Percentiles rank a stretch among this genome's conserved stretches.
Evolutionary conservation across 108 stramenopile species (phyloP).

Genomic region (Cyclotella atomus): DNA sequence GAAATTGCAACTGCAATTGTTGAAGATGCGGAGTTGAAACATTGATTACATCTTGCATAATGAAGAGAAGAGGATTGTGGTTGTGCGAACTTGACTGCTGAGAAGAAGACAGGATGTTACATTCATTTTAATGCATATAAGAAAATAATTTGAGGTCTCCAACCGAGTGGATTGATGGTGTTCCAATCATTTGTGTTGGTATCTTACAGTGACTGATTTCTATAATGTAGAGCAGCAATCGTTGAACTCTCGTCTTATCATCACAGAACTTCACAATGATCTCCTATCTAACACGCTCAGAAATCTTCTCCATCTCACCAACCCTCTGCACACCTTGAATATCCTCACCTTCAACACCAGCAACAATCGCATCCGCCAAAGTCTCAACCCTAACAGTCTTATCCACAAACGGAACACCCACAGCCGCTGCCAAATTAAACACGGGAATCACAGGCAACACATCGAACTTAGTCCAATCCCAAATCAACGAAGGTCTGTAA

Average conservation of each 20-base stretch:
- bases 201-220: no score
- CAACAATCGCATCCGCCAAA: slow-evolving; percentile 81
- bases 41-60: no score
- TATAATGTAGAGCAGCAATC: no score
- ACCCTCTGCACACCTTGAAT: slow-evolving; percentile 56
- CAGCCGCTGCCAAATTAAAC: slow-evolving; percentile 68
- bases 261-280: no score
- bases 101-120: no score
- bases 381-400: slow-evolving; percentile 79
- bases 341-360: slow-evolving; percentile 50
- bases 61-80: no score
- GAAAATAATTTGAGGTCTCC: no score
- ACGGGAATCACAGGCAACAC: slow-evolving; percentile 69
- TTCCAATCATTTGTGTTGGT: no score
- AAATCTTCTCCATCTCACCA: slow-evolving; percentile 55
- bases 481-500: slow-evolving; percentile 79
- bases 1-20: not conserved
- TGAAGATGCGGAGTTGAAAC: not conserved
- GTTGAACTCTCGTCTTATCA: no score
- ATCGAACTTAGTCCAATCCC: slow-evolving; percentile 79
- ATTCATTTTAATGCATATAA: not conserved
- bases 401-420: slow-evolving; percentile 88
- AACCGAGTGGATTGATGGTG: no score
- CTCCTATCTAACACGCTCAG: slow-evolving; percentile 32
- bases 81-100: no score